A percentile compares a stretch with the other conserved stretches of the same genome.
Conservation (phyloP, 768 basidiomycete species). For the Saitozyma podzolica region DNA sequence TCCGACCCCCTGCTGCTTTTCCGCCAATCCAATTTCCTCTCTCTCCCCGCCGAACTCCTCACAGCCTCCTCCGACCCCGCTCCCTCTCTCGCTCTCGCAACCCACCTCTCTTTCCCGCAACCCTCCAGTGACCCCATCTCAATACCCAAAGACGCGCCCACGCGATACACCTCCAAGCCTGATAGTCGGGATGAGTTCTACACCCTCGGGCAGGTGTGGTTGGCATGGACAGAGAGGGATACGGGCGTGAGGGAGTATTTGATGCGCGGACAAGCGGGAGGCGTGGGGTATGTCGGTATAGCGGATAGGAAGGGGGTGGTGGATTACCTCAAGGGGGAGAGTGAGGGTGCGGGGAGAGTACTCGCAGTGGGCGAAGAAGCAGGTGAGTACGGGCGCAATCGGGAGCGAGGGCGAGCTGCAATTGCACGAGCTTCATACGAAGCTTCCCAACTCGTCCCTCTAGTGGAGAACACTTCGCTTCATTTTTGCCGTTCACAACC, state of each 20-base stretch:
- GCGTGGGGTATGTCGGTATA: slow-evolving; percentile 75
- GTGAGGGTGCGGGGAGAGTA: slow-evolving; percentile 60
- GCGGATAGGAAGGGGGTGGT: slow-evolving; percentile 83
- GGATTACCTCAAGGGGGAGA: slow-evolving; percentile 73
- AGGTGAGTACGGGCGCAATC: not conserved
- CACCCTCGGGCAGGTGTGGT: slow-evolving; percentile 74
- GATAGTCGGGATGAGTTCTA: slow-evolving; percentile 63
- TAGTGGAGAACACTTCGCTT: not conserved
- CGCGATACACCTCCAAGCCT: slow-evolving; percentile 65
- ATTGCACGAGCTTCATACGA: slow-evolving; percentile 9
- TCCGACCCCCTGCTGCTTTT: slow-evolving; percentile 50
- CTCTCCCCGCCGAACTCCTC: slow-evolving; percentile 36
- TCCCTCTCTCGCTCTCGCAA: slow-evolving; percentile 62
- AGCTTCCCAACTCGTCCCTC: slow-evolving; percentile 7
- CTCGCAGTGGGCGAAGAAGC: slow-evolving; percentile 55
- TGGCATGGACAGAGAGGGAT: slow-evolving; percentile 78
- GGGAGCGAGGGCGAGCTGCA: slow-evolving; percentile 3
- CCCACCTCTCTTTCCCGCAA: slow-evolving; percentile 62
- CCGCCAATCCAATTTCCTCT: slow-evolving; percentile 38
- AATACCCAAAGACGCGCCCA: slow-evolving; percentile 73
- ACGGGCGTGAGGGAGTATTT: slow-evolving; percentile 81
- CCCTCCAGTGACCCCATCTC: slow-evolving; percentile 17
- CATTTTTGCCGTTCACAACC: no score
- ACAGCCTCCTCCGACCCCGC: slow-evolving; percentile 37
- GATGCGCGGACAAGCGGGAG: slow-evolving; percentile 74